Base-by-base conservation (phyloP, 805 yeast species). In the Babjeviella inositovora region DNA sequence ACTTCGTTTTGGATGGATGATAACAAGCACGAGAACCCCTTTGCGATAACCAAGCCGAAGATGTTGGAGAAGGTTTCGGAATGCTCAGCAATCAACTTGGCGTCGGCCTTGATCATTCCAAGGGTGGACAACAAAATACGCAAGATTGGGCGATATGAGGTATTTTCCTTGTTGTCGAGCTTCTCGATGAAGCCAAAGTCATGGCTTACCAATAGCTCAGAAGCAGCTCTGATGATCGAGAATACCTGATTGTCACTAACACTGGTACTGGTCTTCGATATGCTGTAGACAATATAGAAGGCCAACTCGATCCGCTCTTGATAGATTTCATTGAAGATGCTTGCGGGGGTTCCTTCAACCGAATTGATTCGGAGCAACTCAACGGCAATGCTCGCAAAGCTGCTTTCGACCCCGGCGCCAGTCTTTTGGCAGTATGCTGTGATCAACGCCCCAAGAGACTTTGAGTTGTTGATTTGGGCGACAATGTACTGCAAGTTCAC, bases 401-500 rank as follows among this genome's bases (percentile, higher is more conserved):
- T 39, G 6, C 39, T 28, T n/a, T 42, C 38, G 6, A 57, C 29
- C 4, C 47, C 43, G 0, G 31, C 28, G 2, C 41, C 36, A 12
- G 41, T 42, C 21, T 50, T 53, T 30, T 68, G 62, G 28, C 76
- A 61, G 35, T 52, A 72, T 0, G 87, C 66, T 0, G 87, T 70
- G 12, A 81, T 31, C 16, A 84, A 50, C 2, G 90, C 82, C 23
- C 87, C 84, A 62, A 80, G 70, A 0, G 92, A 63, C 34, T 73
- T 74, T 4, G 81, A 75, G 11, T 77, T 63, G 4, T 66, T 53
- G 9, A 72, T 53, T 36, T 82, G 93, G 2, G 85, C 61, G 19
- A 70, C 59, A 6, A 69, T 58, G 33, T 57, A 60, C 30, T 81
- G 81, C 23, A 70, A 38, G 34, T 73, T 72, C 20, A 70, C 43